Conservation (phyloP, 768 basidiomycete species). For the Collybia nuda region DNA sequence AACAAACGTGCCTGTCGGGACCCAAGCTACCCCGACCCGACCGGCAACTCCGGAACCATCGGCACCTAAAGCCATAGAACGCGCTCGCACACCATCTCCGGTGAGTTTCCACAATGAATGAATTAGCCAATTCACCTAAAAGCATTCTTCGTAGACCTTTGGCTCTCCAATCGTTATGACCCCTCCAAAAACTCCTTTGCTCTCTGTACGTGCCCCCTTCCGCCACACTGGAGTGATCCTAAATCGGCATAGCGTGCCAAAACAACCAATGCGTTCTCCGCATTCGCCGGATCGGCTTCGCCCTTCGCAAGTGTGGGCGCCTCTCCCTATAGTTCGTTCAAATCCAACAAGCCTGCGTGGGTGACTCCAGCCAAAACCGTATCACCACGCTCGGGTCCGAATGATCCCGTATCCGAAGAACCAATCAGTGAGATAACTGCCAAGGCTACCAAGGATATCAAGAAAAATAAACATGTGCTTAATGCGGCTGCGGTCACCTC, state of each 20-base stretch:
- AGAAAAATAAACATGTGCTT: slow-evolving; percentile 10
- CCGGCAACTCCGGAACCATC: slow-evolving; percentile 8
- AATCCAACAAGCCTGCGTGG: slow-evolving; percentile 18
- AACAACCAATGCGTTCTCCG: slow-evolving; percentile 33
- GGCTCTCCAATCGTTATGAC: slow-evolving; percentile 13
- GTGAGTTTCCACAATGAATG: slow-evolving; percentile 1
- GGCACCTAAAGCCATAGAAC: slow-evolving; percentile 3
- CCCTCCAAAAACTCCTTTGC: slow-evolving; percentile 11
- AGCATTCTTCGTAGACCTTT: slow-evolving; percentile 7
- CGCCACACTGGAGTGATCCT: not conserved
- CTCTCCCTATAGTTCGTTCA: slow-evolving; percentile 10
- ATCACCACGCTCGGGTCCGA: not conserved
- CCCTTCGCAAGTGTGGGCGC: slow-evolving; percentile 27
- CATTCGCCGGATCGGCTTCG: slow-evolving; percentile 34
- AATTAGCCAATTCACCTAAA: not conserved
- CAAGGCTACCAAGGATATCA: not conserved
- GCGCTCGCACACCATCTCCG: slow-evolving; percentile 5
- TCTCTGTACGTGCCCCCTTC: slow-evolving; percentile 7
- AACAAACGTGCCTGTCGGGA: not conserved
- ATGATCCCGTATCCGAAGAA: no score
- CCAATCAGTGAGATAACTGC: not conserved
- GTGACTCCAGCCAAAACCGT: not conserved
- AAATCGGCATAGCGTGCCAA: slow-evolving; percentile 7
- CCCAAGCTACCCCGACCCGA: slow-evolving; percentile 4
- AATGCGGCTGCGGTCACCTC: slow-evolving; percentile 9